phyloP scores from a whole-genome alignment of 1,284 basidiomycete species.

The Lignosus rhinocerotis region DNA sequence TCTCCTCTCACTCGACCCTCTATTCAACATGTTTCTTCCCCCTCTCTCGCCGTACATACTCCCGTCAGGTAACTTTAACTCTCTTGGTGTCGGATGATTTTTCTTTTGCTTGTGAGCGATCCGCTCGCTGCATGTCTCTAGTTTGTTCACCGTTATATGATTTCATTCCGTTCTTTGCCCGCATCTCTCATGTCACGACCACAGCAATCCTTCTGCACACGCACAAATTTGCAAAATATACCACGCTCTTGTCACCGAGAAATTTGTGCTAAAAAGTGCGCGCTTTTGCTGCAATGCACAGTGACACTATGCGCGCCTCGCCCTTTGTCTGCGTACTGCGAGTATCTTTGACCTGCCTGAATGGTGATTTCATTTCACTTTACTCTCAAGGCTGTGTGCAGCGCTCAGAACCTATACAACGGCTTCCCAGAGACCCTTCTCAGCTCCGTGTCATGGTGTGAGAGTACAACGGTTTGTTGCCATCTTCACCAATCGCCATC shows the following conservation, averaged over 20 bases:
- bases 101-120: not conserved
- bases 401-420: not conserved
- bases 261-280: not conserved
- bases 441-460: not conserved
- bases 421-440: not conserved
- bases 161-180: conserved; percentile 3
- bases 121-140: conserved; percentile 6
- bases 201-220: conserved; percentile 16
- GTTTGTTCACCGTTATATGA: conserved; percentile 17
- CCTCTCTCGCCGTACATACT: not conserved
- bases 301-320: not conserved
- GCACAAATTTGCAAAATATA: conserved; percentile 16
- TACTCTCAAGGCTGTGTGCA: not conserved
- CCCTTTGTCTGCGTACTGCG: no score
- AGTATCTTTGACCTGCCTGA: not conserved
- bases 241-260: conserved; percentile 1
- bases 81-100: conserved; percentile 7
- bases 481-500: not conserved
- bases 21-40: not conserved
- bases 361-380: not conserved
- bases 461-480: not conserved
- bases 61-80: conserved; percentile 4
- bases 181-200: conserved; percentile 18
- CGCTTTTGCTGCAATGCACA: no score
- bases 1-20: not conserved